A percentile compares a stretch with the other conserved stretches of the same genome.
Conservation (phyloP, 192 early-diverging fungal genomes). For the Backusella macrospora region DNA sequence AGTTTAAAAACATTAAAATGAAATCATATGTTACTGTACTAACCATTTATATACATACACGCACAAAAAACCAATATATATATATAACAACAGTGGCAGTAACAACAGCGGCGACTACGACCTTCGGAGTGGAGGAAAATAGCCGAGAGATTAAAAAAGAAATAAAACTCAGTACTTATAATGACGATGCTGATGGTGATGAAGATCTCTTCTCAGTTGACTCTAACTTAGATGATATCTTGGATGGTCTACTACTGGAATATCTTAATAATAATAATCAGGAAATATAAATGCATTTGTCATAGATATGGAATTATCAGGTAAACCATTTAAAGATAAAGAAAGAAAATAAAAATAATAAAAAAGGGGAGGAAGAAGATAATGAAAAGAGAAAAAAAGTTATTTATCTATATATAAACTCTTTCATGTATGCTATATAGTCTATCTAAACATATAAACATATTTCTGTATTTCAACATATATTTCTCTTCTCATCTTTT, state of each 20-base stretch:
- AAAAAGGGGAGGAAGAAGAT: too few relatives aligned
- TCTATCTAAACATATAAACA: too few relatives aligned
- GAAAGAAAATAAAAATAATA: background rate
- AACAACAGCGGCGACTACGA: background rate
- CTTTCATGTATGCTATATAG: too few relatives aligned
- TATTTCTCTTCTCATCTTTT: too few relatives aligned
- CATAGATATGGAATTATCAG: background rate
- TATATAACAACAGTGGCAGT: background rate
- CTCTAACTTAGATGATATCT: background rate
- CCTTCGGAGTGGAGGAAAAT: background rate
- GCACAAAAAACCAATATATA: too few relatives aligned
- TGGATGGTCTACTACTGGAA: background rate
- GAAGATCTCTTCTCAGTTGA: background rate
- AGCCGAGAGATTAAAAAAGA: constrained; percentile 9
- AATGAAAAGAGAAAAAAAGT: too few relatives aligned
- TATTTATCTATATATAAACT: too few relatives aligned
- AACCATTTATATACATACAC: background rate
- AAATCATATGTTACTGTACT: background rate
- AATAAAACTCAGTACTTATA: constrained; percentile 7
- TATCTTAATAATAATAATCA: background rate
- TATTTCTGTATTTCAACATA: too few relatives aligned
- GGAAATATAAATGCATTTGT: background rate
- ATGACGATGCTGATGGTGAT: background rate
- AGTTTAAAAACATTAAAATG: background rate
- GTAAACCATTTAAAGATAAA: background rate